phyloP scores from a whole-genome alignment of 371 early-diverging fungal species.

The Mycotypha africana region DNA sequence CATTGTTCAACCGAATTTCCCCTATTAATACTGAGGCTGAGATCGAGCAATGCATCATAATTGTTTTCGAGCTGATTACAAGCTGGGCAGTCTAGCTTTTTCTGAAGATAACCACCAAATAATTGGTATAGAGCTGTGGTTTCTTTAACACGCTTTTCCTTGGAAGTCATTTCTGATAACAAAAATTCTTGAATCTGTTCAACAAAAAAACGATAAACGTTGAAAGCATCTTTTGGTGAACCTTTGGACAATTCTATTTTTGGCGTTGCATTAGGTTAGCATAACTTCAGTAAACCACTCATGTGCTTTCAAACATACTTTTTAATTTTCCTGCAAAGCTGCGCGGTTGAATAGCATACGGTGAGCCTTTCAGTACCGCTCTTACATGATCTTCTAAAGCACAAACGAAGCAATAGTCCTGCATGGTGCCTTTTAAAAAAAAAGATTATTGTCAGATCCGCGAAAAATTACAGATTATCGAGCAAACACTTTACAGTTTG shows the following conservation, averaged over 20 bases:
- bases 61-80: constrained; percentile 69
- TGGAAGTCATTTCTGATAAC: constrained; percentile 46
- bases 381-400: constrained; percentile 59
- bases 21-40: constrained; percentile 68
- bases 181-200: constrained; percentile 44
- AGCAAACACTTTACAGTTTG: constrained; percentile 43
- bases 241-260: constrained; percentile 74
- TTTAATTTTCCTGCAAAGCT: constrained; percentile 67
- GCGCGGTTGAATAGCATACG: constrained; percentile 53
- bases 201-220: constrained; percentile 71
- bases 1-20: constrained; percentile 53
- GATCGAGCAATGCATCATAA: constrained; percentile 65
- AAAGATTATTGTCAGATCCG: too few relatives aligned
- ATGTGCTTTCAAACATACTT: constrained; percentile 29
- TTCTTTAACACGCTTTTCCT: constrained; percentile 60
- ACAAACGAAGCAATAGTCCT: constrained; percentile 62
- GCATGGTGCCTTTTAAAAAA: constrained; percentile 43
- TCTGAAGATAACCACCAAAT: constrained; percentile 80
- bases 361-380: constrained; percentile 17
- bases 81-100: constrained; percentile 59
- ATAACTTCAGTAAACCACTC: not conserved
- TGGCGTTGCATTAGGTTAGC: too few relatives aligned
- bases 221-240: constrained; percentile 79
- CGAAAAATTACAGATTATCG: too few relatives aligned
- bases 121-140: constrained; percentile 76